Percentiles rank a stretch among this genome's conserved stretches.
Evolutionary conservation across 2,329 filamentous ascomycete species (phyloP).

Genomic region (Diaporthe aspalathi): DNA sequence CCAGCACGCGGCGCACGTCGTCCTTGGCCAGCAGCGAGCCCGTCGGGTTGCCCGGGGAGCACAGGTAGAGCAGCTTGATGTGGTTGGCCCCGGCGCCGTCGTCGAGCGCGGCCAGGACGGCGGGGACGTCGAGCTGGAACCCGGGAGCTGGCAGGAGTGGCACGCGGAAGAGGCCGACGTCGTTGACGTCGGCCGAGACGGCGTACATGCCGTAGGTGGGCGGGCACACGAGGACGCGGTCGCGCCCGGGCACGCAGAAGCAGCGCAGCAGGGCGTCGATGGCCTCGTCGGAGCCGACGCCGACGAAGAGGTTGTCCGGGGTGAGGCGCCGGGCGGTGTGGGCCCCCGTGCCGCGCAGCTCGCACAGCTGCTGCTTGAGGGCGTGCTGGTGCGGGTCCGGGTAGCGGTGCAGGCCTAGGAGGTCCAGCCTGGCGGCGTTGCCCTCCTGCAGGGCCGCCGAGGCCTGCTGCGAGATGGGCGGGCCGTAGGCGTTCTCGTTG

Average conservation of each 20-base stretch:
- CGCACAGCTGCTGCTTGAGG: constrained; percentile 88
- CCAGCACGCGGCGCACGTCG: constrained; percentile 78
- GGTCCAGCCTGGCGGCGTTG: constrained; percentile 69
- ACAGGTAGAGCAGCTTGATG: constrained; percentile 92
- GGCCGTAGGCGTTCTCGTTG: constrained; percentile 97
- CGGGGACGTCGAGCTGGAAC: constrained; percentile 79
- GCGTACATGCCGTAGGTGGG: constrained; percentile 99
- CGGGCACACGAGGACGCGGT: constrained; percentile 94
- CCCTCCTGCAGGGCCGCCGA: constrained; percentile 53
- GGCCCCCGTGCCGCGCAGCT: constrained; percentile 84
- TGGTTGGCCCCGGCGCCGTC: constrained; percentile 57
- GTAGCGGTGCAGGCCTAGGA: constrained; percentile 89
- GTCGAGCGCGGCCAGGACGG: constrained; percentile 75
- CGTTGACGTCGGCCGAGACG: constrained; percentile 94
- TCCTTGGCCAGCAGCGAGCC: constrained; percentile 80
- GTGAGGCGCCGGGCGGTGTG: constrained; percentile 80
- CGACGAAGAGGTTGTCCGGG: constrained; percentile 90
- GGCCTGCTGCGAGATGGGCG: constrained; percentile 71
- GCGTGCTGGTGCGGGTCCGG: constrained; percentile 93
- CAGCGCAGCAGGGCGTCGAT: constrained; percentile 94
- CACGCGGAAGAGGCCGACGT: constrained; percentile 87
- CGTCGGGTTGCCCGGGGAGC: constrained; percentile 95
- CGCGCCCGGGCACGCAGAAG: constrained; percentile 88
- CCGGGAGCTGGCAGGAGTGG: constrained; percentile 77
- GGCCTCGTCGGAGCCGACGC: constrained; percentile 95